These are phyloP conservation scores for Moesziomyces sp. DNA, from an alignment of 1,284 basidiomycete genomes.

Conservation along the genomic window DNA sequence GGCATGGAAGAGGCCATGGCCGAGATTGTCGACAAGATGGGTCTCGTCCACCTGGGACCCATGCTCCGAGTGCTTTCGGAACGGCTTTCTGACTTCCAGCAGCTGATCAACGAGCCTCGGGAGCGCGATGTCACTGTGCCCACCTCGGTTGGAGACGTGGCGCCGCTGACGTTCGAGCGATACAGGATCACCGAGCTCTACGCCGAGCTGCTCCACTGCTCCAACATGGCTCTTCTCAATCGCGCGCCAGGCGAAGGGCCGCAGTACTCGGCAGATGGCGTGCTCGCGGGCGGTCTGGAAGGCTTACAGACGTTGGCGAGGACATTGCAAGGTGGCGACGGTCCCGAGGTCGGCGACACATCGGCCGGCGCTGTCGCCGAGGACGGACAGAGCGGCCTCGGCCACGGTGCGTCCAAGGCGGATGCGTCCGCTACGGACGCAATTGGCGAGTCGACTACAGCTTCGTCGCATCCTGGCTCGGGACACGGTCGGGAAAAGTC, in stretches of 20 bases:
- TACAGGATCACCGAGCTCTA: slow-evolving; percentile 98
- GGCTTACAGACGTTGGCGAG: slow-evolving; percentile 64
- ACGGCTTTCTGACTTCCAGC: slow-evolving; percentile 78
- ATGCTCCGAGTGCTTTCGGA: slow-evolving; percentile 83
- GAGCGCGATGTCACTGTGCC: slow-evolving; percentile 74
- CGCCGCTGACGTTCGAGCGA: slow-evolving; percentile 90
- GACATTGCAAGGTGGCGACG: slow-evolving; percentile 60
- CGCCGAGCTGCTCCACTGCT: slow-evolving; percentile 95
- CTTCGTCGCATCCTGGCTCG: background rate
- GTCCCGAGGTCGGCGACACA: slow-evolving; percentile 34
- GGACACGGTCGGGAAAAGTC: slow-evolving; percentile 46
- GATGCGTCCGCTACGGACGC: background rate
- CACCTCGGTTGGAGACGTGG: slow-evolving; percentile 68
- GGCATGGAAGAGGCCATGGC: slow-evolving; percentile 81
- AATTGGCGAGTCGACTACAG: background rate
- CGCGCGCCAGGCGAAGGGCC: slow-evolving; percentile 70
- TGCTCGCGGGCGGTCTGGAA: slow-evolving; percentile 64
- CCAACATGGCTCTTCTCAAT: slow-evolving; percentile 96
- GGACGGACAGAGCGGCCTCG: slow-evolving; percentile 2
- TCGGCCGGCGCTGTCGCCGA: slow-evolving; percentile 16
- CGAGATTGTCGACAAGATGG: slow-evolving; percentile 88
- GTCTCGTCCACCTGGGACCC: slow-evolving; percentile 90
- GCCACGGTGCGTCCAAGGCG: background rate
- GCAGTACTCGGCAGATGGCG: slow-evolving; percentile 61
- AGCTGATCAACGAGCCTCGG: slow-evolving; percentile 78